Conservation (phyloP, 1,139 yeast species). For the Kodamaea ohmeri region DNA sequence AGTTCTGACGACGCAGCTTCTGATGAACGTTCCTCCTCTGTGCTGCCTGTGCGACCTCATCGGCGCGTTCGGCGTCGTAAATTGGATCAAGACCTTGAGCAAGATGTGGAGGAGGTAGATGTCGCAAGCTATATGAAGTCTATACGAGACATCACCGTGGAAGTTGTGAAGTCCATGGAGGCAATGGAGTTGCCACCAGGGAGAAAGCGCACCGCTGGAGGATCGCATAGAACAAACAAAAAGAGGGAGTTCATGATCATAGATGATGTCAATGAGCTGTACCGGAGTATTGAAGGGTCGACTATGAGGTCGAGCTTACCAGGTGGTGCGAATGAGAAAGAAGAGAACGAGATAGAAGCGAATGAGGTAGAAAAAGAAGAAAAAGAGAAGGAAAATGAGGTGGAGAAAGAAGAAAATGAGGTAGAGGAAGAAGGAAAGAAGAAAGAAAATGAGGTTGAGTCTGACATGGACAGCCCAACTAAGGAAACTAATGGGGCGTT, state of each 20-base stretch:
- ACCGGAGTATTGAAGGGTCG: conserved; percentile 1
- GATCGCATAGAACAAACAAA: conserved; percentile 4
- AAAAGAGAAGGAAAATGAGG: background rate
- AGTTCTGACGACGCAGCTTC: no score
- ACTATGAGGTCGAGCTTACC: background rate
- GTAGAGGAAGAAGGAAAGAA: conserved; percentile 6
- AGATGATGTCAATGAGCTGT: conserved; percentile 4
- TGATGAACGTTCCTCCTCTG: conserved; percentile 5
- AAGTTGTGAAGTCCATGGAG: conserved; percentile 18
- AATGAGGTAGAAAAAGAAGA: background rate
- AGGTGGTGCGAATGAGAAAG: conserved; percentile 1
- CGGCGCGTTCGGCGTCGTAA: conserved; percentile 14
- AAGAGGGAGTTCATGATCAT: conserved; percentile 2
- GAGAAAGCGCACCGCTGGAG: conserved; percentile 7
- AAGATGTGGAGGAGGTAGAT: conserved; percentile 10
- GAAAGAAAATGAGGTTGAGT: background rate
- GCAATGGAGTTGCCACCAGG: conserved; percentile 8
- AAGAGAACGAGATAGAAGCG: background rate
- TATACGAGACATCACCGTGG: conserved; percentile 19
- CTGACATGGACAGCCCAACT: conserved; percentile 4
- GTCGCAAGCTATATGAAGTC: conserved; percentile 20
- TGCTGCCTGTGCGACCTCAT: conserved; percentile 5
- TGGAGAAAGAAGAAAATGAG: conserved; percentile 13
- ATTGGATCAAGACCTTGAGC: conserved; percentile 11
- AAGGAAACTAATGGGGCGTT: no score